These are phyloP conservation scores for Xylaria sp. DNA, from an alignment of 2,329 filamentous ascomycete genomes.

Conservation along the genomic window DNA sequence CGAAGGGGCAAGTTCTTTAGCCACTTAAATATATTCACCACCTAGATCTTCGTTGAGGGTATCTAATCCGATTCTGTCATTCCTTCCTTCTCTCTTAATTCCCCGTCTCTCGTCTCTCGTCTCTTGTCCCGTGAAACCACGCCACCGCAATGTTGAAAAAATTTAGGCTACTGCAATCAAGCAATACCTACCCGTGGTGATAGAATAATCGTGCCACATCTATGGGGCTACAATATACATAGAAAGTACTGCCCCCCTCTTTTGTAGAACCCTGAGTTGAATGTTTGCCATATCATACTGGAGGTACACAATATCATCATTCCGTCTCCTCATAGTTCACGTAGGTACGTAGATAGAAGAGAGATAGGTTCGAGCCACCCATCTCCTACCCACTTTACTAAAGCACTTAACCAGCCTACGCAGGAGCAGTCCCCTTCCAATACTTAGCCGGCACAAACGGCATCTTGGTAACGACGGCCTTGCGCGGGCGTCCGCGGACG, in stretches of 20 bases:
- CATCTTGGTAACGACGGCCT: constrained; percentile 85
- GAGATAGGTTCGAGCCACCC: no score
- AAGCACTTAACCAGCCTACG: constrained; percentile 20
- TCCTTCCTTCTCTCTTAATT: background rate
- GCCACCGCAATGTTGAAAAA: constrained; percentile 33
- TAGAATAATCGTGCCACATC: background rate
- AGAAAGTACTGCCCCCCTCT: background rate
- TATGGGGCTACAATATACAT: background rate
- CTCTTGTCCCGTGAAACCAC: constrained; percentile 6
- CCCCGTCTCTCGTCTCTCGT: constrained; percentile 7
- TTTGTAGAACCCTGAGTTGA: background rate
- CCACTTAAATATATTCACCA: constrained; percentile 14
- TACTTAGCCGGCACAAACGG: constrained; percentile 87
- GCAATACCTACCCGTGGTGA: background rate
- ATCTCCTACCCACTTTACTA: background rate
- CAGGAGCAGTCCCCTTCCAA: constrained; percentile 59
- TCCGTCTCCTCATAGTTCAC: no score
- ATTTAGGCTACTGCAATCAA: background rate
- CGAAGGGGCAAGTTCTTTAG: background rate
- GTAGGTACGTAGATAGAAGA: no score
- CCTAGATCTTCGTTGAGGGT: constrained; percentile 45
- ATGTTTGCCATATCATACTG: background rate
- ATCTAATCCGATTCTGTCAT: constrained; percentile 36
- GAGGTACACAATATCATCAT: background rate
- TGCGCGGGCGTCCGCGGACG: constrained; percentile 79